Evolutionary conservation across 208 protist genomes (phyloP), one percentile per base, ranked within the genome.

Genomic region (Wallacemonas rigidus): DNA sequence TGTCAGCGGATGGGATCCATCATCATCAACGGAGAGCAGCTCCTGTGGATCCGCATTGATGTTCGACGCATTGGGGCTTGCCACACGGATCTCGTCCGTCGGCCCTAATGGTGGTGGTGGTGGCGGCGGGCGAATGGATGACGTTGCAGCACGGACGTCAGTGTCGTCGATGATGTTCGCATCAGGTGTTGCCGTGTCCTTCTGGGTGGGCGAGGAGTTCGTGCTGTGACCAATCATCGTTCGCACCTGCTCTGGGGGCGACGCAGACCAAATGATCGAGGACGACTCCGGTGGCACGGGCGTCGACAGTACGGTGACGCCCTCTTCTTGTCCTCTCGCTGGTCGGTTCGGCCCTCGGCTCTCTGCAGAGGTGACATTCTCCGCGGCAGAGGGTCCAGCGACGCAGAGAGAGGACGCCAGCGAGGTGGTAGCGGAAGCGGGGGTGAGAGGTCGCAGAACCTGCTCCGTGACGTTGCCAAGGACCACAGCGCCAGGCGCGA

Each of bases 401-500:
- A 65, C 41, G 43, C n/a, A 50, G 14, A 65, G 38, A 3, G 60
- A 65, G 3, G 60, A 65, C n/a, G 17, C 40, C 41, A 51, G 5
- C 9, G 60, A 65, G 40, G n/a, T 3, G 7, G 11, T 15, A 11
- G 40, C 60, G 5, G 60, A 65, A 6, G 12, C 7, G 41, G 41
- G 60, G 4, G 60, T 41, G 12, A 35, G 41, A 36, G 60, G 60
- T 17, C 60, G 7, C 60, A 65, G 40, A 38, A 48, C 60, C 41
- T 65, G 60, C 40, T 65, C 60, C 15, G 7, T 15, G 14, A 65
- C 60, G 40, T 65, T 45, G 40, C 60, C 60, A 8, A 65, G 17
- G 6, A 35, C 9, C 14, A 65, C 41, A 5, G 60, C 60, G 14
- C 60, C 60, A 3, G 60, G 60, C 14, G 53, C 53, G 17, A 36